These are phyloP conservation scores for Cercospora zeae-maydis DNA, from an alignment of 2,329 filamentous ascomycete species.

Conservation along the genomic window DNA sequence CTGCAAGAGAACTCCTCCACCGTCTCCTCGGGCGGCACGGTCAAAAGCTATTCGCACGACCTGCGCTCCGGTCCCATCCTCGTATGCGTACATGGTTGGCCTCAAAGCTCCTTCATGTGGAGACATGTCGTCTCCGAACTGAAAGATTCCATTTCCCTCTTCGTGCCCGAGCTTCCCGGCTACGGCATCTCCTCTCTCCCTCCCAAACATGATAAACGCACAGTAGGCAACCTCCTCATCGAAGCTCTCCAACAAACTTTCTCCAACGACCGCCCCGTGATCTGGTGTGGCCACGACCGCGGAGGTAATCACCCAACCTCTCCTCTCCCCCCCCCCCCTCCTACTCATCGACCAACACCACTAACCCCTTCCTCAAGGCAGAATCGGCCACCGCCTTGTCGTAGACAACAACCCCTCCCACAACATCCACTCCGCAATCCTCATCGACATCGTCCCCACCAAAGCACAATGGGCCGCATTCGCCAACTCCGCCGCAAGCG, in stretches of 20 bases:
- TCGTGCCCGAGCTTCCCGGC: slow-evolving; percentile 48
- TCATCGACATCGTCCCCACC: slow-evolving; percentile 52
- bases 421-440: slow-evolving; percentile 40
- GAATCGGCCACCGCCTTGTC: slow-evolving; percentile 49
- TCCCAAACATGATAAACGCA: slow-evolving; percentile 38
- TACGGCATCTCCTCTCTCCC: slow-evolving; percentile 45
- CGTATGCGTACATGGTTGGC: slow-evolving; percentile 47
- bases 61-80: slow-evolving; percentile 38
- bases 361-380: slow-evolving; percentile 14
- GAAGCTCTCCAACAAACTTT: slow-evolving; percentile 39
- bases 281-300: slow-evolving; percentile 51
- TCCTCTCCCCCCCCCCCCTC: too few relatives aligned
- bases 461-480: slow-evolving; percentile 46
- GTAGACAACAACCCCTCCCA: slow-evolving; percentile 40
- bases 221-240: slow-evolving; percentile 44
- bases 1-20: slow-evolving; percentile 30
- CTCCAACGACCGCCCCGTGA: slow-evolving; percentile 35
- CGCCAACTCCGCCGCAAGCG: slow-evolving; percentile 37
- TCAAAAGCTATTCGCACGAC: slow-evolving; percentile 37
- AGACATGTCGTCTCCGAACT: slow-evolving; percentile 39
- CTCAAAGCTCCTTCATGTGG: slow-evolving; percentile 42
- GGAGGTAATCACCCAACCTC: slow-evolving; percentile 36
- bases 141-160: slow-evolving; percentile 42
- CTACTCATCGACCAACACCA: neutral
- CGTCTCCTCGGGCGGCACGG: slow-evolving; percentile 30